Evolutionary conservation across 78 protist species (phyloP).

Genomic region (Protostelium mycophagum): DNA sequence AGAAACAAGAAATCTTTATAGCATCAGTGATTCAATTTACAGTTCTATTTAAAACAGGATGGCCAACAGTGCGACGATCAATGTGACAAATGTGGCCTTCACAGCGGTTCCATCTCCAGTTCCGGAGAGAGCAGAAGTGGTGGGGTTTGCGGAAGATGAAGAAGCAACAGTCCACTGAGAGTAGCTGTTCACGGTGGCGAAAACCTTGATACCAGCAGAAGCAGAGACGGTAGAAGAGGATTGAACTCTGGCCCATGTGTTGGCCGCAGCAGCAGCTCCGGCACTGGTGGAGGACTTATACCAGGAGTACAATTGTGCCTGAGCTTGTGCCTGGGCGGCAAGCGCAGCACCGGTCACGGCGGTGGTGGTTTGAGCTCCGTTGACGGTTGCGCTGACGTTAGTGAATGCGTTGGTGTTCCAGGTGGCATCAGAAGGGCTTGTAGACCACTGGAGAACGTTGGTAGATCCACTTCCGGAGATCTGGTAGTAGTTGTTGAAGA

Average conservation of each 20-base stretch:
- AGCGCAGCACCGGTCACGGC: neutral
- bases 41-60: too few species aligned
- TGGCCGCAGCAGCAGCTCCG: neutral
- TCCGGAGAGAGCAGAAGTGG: too few species aligned
- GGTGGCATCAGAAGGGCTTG: neutral
- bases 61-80: too few species aligned
- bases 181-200: neutral
- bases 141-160: too few species aligned
- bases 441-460: neutral
- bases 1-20: too few species aligned
- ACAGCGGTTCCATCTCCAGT: too few species aligned
- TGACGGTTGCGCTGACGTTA: neutral
- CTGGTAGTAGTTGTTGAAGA: neutral
- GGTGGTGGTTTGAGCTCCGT: neutral
- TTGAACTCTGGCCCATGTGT: neutral
- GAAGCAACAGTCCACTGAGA: constrained; percentile 1
- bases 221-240: neutral
- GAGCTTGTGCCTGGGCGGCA: neutral
- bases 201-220: neutral
- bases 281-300: neutral
- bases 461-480: neutral
- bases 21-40: too few species aligned
- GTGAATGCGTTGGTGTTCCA: neutral
- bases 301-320: neutral
- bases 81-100: too few species aligned